phyloP scores from a whole-genome alignment of 495 filamentous ascomycete genomes.

The Penicillium samsonianum region DNA sequence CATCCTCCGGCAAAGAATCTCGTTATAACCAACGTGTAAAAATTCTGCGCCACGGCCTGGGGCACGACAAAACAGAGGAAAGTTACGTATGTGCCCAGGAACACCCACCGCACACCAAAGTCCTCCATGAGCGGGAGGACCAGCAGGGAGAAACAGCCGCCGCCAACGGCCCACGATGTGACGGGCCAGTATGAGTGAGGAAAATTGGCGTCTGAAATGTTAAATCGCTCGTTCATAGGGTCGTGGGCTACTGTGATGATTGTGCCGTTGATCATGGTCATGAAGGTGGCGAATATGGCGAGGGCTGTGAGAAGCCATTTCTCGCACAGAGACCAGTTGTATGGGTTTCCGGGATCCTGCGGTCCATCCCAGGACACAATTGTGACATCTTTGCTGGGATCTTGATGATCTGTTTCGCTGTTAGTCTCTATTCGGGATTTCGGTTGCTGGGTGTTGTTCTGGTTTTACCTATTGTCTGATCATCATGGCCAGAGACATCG shows the following conservation, averaged over 20 bases:
- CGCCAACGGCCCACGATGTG: slow-evolving; percentile 52
- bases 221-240: slow-evolving; percentile 41
- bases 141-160: slow-evolving; percentile 46
- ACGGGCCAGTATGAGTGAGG: slow-evolving; percentile 56
- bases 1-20: slow-evolving; percentile 52
- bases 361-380: slow-evolving; percentile 52
- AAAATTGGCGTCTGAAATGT: slow-evolving; percentile 47
- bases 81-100: slow-evolving; percentile 44
- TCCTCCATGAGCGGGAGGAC: slow-evolving; percentile 56
- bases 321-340: slow-evolving; percentile 59
- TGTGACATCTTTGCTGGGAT: slow-evolving; percentile 20
- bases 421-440: slow-evolving; percentile 1
- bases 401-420: slow-evolving; percentile 23
- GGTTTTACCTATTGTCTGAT: slow-evolving; percentile 22
- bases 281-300: slow-evolving; percentile 33
- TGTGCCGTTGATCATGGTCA: slow-evolving; percentile 47
- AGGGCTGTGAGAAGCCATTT: slow-evolving; percentile 38
- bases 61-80: slow-evolving; percentile 51
- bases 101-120: slow-evolving; percentile 49
- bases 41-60: slow-evolving; percentile 51
- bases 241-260: slow-evolving; percentile 45
- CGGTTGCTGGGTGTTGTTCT: background rate
- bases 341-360: slow-evolving; percentile 57
- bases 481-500: slow-evolving; percentile 27
- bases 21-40: slow-evolving; percentile 49